phyloP scores from a whole-genome alignment of 2,329 filamentous ascomycete genomes.

The Hypoxylon rubiginosum region DNA sequence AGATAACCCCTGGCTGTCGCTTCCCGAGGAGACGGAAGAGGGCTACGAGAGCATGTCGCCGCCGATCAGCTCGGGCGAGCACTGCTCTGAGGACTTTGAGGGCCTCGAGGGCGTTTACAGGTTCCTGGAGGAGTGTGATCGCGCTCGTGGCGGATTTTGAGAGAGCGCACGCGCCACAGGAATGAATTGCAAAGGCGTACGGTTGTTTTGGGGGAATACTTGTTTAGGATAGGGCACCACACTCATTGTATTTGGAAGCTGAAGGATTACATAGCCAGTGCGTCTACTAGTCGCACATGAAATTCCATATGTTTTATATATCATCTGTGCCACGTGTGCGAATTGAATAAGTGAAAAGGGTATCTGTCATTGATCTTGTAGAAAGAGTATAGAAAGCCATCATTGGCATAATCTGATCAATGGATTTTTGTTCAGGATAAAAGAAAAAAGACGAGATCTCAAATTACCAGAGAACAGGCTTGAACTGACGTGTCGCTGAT shows the following conservation, averaged over 20 bases:
- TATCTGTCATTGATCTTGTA: constrained; percentile 31
- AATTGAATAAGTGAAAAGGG: constrained; percentile 21
- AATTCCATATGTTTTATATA: constrained; percentile 33
- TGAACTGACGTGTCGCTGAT: too few species aligned
- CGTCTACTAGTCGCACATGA: constrained; percentile 11
- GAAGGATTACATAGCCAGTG: constrained; percentile 1
- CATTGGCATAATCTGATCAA: background rate
- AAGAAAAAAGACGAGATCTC: too few species aligned
- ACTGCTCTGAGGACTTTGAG: constrained; percentile 64
- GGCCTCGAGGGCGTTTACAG: constrained; percentile 70
- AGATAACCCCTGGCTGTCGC: constrained; percentile 64
- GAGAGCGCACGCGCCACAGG: background rate
- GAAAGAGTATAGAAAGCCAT: background rate
- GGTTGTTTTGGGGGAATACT: constrained; percentile 11
- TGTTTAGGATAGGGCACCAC: constrained; percentile 32
- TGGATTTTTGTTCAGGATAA: background rate
- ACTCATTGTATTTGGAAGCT: constrained; percentile 32
- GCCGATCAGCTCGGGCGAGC: constrained; percentile 59
- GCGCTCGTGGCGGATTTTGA: constrained; percentile 47
- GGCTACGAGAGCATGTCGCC: constrained; percentile 67
- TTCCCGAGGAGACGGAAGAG: constrained; percentile 54
- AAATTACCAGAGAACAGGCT: too few species aligned
- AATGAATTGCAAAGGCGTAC: constrained; percentile 22
- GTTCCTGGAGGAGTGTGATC: constrained; percentile 71
- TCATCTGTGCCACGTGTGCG: background rate